Evolutionary conservation across 345 rosid species (phyloP).

Genomic region (Gossypium sturtianum): DNA sequence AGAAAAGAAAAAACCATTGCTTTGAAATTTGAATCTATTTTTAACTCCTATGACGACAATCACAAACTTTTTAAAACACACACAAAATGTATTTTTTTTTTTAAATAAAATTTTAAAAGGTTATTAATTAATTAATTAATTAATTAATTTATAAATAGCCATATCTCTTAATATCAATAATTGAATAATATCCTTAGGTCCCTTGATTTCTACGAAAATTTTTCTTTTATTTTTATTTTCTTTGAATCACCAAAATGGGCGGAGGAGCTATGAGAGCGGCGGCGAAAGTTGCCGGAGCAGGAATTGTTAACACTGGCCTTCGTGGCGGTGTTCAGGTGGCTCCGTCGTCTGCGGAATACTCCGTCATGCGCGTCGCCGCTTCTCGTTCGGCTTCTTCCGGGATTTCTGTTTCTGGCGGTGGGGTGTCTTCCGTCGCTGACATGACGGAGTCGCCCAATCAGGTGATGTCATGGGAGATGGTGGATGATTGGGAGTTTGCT

Average conservation of each 20-base stretch:
- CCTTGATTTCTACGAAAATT: neutral
- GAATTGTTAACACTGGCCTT: neutral
- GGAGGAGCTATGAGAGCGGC: conserved; percentile 17
- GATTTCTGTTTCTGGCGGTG: conserved; percentile 14
- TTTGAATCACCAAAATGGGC: neutral
- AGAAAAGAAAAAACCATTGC: too few species aligned
- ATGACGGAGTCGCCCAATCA: conserved; percentile 9
- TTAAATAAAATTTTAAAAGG: too few species aligned
- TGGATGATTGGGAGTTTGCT: conserved; percentile 49
- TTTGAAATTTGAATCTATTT: too few species aligned
- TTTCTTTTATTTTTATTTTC: neutral
- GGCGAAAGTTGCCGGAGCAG: conserved; percentile 10
- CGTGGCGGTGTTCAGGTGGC: conserved; percentile 1
- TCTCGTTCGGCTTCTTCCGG: conserved; percentile 3
- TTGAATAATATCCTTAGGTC: neutral
- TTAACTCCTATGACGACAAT: too few species aligned
- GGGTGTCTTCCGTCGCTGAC: neutral
- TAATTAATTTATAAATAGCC: neutral
- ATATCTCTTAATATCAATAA: neutral
- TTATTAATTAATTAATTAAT: neutral
- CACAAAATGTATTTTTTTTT: too few species aligned
- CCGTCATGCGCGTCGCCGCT: conserved; percentile 4
- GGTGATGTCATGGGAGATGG: conserved; percentile 26
- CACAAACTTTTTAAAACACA: too few species aligned
- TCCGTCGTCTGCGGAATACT: conserved; percentile 5